Base-by-base conservation (phyloP, 331 rosid genomes). In the Malus hybrid region DNA sequence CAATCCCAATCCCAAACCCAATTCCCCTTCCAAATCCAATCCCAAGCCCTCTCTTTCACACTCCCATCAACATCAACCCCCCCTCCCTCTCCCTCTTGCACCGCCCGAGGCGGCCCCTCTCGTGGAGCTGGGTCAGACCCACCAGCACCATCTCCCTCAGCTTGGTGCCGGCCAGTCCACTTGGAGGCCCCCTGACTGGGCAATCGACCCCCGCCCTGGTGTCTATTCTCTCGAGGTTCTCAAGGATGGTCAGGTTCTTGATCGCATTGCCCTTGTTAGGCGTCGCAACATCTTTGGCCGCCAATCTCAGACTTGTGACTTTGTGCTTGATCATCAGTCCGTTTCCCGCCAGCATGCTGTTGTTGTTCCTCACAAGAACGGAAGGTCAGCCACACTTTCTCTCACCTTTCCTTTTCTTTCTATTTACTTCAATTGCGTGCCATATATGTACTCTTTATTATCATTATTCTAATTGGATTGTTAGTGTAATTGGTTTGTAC, bases 271-370 rank as follows among this genome's bases (percentile, higher is more conserved):
- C 86, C 81, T 92, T 58, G 97, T 87, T 71, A 82, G 84, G 70
- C 83, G 97, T 73, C 86, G 96, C 78, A 82, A 80, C 67, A 71
- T 94, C 62, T 94, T 92, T 44, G 99, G 99, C 83, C 89, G 99
- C 84, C 99, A 92, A 80, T 53, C 82, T 73, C 93, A 80, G 26
- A 85, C 96, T n/a, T 92, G 97, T 55, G 97, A 94, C 83, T 87
- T 76, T 77, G 99, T 94, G 75, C 99, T 94, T 52, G 99, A 92
- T 84, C 99, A 94, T 76, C 96, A 86, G 66, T 94, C 99, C 9
- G 99, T 94, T 75, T 94, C 99, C 10, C 97, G 99, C 71, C 99
- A 94, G 74, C 99, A 92, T 81, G 99, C 99, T 74, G 99, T 84
- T 6, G 97, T 94, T 28, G 74, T 94, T 85, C 97, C 99, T 81